Evolutionary conservation across 2,329 filamentous ascomycete species (phyloP).

Genomic region (Neonectria ditissima): DNA sequence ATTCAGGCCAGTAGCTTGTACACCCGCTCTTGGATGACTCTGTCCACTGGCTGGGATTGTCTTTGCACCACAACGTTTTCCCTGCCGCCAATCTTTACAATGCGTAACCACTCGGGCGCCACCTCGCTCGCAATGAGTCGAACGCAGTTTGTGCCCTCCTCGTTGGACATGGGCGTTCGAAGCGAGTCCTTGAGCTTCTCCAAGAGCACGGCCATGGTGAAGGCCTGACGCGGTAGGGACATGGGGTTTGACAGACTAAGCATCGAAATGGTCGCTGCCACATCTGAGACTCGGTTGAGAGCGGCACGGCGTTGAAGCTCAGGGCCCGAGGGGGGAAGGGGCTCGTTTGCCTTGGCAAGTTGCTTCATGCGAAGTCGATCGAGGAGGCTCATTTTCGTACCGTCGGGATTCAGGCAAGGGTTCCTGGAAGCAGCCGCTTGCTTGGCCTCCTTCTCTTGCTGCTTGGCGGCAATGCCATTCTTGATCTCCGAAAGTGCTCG

Average conservation of each 20-base stretch:
- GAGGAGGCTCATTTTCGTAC: constrained; percentile 73
- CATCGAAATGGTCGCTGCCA: constrained; percentile 75
- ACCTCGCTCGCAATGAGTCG: constrained; percentile 65
- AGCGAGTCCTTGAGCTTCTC: constrained; percentile 77
- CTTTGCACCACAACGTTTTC: constrained; percentile 70
- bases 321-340: constrained; percentile 66
- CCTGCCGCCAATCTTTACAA: constrained; percentile 63
- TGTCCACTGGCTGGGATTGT: constrained; percentile 54
- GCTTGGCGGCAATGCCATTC: constrained; percentile 66
- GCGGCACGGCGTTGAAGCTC: constrained; percentile 73
- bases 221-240: constrained; percentile 69
- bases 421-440: constrained; percentile 48
- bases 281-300: constrained; percentile 75
- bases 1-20: constrained; percentile 48
- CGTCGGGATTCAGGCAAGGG: constrained; percentile 56
- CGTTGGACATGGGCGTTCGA: constrained; percentile 63
- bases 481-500: constrained; percentile 77
- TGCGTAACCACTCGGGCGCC: constrained; percentile 66
- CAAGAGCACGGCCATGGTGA: constrained; percentile 72
- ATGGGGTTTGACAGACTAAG: constrained; percentile 66
- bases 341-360: constrained; percentile 66
- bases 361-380: constrained; percentile 82
- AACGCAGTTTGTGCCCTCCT: constrained; percentile 64
- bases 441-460: constrained; percentile 59
- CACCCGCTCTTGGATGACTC: constrained; percentile 53